Conservation (phyloP, 192 early-diverging fungal genomes). For the Phlyctochytrium arcticum region DNA sequence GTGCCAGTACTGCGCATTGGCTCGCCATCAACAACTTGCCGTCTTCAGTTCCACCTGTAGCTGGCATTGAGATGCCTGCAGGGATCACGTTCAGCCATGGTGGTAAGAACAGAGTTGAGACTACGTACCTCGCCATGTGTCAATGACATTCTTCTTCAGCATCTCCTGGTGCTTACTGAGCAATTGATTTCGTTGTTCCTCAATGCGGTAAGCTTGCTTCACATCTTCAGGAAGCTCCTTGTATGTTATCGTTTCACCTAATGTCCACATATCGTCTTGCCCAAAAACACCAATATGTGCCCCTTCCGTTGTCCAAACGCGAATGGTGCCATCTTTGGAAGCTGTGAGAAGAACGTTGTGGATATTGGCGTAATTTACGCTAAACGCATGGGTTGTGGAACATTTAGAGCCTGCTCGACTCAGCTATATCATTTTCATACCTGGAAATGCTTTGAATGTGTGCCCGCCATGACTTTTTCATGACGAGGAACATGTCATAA, state of each 20-base stretch:
- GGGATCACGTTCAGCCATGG: neutral
- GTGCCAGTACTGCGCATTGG: neutral
- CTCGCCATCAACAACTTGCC: neutral
- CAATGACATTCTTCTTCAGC: slow-evolving; percentile 45
- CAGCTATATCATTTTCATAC: slow-evolving; percentile 1
- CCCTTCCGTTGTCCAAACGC: slow-evolving; percentile 45
- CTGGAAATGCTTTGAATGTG: slow-evolving; percentile 45
- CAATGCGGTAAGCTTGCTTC: slow-evolving; percentile 30
- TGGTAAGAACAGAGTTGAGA: too few relatives aligned
- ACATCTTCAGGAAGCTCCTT: slow-evolving; percentile 35
- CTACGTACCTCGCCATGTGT: slow-evolving; percentile 35
- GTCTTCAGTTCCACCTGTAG: too few relatives aligned
- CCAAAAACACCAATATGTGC: slow-evolving; percentile 53
- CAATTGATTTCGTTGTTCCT: slow-evolving; percentile 37
- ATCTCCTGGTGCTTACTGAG: slow-evolving; percentile 30
- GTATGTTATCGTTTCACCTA: slow-evolving; percentile 44
- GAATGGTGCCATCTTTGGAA: slow-evolving; percentile 45
- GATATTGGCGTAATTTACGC: slow-evolving; percentile 37
- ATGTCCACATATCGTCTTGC: slow-evolving; percentile 45
- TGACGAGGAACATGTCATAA: slow-evolving; percentile 8
- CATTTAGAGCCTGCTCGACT: neutral
- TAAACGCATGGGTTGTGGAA: slow-evolving; percentile 1
- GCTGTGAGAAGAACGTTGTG: slow-evolving; percentile 45
- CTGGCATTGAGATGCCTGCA: neutral
- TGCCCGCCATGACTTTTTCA: slow-evolving; percentile 41